Evolutionary conservation across 1,284 basidiomycete species (phyloP).

Genomic region (Rugosomyces carneus): DNA sequence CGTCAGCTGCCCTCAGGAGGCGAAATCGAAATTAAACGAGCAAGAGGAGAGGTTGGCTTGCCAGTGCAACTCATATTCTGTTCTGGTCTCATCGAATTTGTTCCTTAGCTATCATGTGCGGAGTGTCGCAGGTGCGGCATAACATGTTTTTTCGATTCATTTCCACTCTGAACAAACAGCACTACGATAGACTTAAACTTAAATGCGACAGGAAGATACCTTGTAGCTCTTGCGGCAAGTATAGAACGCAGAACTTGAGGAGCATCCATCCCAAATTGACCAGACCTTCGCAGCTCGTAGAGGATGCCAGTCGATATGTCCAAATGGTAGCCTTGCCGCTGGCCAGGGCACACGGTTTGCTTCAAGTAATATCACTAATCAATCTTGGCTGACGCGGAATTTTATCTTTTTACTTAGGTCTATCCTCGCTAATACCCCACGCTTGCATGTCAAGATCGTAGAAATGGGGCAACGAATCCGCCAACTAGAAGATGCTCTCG

Average conservation of each 20-base stretch:
- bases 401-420: too few relatives aligned
- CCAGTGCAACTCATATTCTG: too few relatives aligned
- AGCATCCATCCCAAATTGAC: not conserved
- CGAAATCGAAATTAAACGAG: constrained; percentile 45
- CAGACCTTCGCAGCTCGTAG: constrained; percentile 27
- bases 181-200: constrained; percentile 46
- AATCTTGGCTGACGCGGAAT: not conserved
- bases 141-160: not conserved
- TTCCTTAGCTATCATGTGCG: constrained; percentile 44
- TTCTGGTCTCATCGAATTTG: too few relatives aligned
- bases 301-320: constrained; percentile 47
- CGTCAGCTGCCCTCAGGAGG: constrained; percentile 42
- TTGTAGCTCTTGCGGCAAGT: constrained; percentile 45
- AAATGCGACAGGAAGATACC: constrained; percentile 62
- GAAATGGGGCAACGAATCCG: constrained; percentile 72
- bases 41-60: constrained; percentile 41
- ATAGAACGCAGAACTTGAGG: not conserved
- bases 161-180: too few relatives aligned
- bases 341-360: constrained; percentile 51
- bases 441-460: constrained; percentile 60
- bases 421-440: constrained; percentile 64
- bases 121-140: constrained; percentile 42
- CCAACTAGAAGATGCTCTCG: constrained; percentile 62
- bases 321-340: constrained; percentile 55
- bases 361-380: not conserved